Evolutionary conservation across 768 basidiomycete species (phyloP).

Genomic region (Trametes punicea): DNA sequence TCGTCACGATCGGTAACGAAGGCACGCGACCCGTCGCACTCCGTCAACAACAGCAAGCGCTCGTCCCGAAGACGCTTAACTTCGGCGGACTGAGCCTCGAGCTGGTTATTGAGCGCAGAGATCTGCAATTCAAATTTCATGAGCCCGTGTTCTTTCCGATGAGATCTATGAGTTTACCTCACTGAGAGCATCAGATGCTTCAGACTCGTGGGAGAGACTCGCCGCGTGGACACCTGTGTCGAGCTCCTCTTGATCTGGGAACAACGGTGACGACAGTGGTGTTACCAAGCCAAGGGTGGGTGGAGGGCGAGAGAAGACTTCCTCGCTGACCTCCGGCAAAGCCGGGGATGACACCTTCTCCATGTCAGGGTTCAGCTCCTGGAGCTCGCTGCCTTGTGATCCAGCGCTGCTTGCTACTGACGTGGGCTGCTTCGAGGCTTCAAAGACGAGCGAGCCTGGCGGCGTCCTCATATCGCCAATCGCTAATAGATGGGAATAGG

Average conservation of each 20-base stretch:
- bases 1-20: conserved; percentile 1
- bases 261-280: conserved; percentile 4
- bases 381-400: conserved; percentile 10
- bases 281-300: conserved; percentile 1
- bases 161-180: no score
- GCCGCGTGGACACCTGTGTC: background rate
- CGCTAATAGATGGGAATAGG: background rate
- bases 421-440: conserved; percentile 47
- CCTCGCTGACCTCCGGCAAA: background rate
- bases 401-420: conserved; percentile 43
- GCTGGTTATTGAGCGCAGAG: background rate
- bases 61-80: conserved; percentile 13
- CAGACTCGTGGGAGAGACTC: background rate
- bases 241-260: background rate
- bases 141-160: no score
- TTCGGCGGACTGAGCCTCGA: background rate
- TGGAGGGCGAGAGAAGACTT: background rate
- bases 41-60: background rate
- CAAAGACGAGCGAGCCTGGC: conserved; percentile 47
- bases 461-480: conserved; percentile 36
- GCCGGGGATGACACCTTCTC: conserved; percentile 5
- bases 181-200: background rate
- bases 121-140: background rate
- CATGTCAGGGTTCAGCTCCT: conserved; percentile 20
- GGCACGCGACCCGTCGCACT: background rate